Evolutionary conservation across 2,329 filamentous ascomycete genomes (phyloP).

Genomic region (Microcera coccophila): DNA sequence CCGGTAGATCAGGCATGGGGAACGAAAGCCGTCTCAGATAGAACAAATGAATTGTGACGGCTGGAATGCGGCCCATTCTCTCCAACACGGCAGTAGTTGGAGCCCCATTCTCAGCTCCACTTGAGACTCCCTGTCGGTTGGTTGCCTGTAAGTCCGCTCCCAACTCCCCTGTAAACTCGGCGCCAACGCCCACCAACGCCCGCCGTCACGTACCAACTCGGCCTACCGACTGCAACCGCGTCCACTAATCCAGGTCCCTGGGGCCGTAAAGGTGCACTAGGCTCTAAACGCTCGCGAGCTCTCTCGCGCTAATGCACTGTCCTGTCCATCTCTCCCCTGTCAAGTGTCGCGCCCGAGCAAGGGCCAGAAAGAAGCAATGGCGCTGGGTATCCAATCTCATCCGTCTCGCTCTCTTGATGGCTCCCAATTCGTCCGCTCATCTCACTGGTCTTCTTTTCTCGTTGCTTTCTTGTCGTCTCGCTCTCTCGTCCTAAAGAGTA

Average conservation of each 20-base stretch:
- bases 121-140: no score
- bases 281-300: not conserved
- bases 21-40: no score
- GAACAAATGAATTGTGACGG: not conserved
- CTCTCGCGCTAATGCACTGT: slow-evolving; percentile 1
- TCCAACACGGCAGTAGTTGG: no score
- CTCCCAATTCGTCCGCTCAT: no score
- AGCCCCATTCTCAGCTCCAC: no score
- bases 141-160: no score
- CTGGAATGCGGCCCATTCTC: not conserved
- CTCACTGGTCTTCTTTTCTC: slow-evolving; percentile 2
- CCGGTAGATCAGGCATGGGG: no score
- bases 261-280: slow-evolving; percentile 2
- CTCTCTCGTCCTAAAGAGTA: not conserved
- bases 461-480: slow-evolving; percentile 4
- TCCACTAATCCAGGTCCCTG: slow-evolving; percentile 19
- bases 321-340: not conserved
- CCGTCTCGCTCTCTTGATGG: not conserved
- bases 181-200: slow-evolving; percentile 4
- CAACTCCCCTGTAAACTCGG: not conserved
- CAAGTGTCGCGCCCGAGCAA: not conserved
- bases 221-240: slow-evolving; percentile 17
- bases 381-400: no score
- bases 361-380: not conserved
- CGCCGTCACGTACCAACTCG: no score